A percentile compares a stretch with the other conserved stretches of the same genome.
Conservation (phyloP, 2,329 filamentous ascomycete genomes). For the Basipetospora sp. region DNA sequence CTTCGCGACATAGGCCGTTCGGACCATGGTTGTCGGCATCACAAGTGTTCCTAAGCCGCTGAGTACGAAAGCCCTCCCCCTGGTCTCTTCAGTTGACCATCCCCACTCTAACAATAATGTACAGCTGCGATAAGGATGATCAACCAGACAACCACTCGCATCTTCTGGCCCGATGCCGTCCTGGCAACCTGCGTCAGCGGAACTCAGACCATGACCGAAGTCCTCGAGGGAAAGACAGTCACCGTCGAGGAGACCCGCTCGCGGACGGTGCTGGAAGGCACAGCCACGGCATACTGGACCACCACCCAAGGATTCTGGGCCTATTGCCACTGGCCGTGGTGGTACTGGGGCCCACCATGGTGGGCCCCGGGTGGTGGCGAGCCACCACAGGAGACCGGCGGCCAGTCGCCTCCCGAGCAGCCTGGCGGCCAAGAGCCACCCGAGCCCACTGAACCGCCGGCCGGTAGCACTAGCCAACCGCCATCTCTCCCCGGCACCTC, state of each 20-base stretch:
- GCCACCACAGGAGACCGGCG: not conserved
- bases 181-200: not conserved
- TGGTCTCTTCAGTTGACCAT: not conserved
- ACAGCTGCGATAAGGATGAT: conserved; percentile 1
- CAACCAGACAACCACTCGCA: conserved; percentile 2
- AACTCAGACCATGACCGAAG: conserved; percentile 1
- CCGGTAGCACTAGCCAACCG: not conserved
- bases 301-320: conserved; percentile 5
- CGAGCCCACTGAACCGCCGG: not conserved
- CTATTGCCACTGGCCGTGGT: conserved; percentile 7
- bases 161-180: conserved; percentile 2
- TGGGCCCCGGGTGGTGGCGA: not conserved
- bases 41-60: conserved; percentile 1
- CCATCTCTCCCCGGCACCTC: not conserved
- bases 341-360: conserved; percentile 1
- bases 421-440: too few species aligned
- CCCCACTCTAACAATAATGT: not conserved
- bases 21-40: conserved; percentile 4
- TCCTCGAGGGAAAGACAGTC: conserved; percentile 3
- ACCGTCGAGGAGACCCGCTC: not conserved
- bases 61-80: not conserved
- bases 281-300: conserved; percentile 3
- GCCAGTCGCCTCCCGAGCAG: not conserved
- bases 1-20: not conserved
- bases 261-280: not conserved